Evolutionary conservation across 2,329 filamentous ascomycete species (phyloP).

Genomic region (Cryphonectria carpinicola): DNA sequence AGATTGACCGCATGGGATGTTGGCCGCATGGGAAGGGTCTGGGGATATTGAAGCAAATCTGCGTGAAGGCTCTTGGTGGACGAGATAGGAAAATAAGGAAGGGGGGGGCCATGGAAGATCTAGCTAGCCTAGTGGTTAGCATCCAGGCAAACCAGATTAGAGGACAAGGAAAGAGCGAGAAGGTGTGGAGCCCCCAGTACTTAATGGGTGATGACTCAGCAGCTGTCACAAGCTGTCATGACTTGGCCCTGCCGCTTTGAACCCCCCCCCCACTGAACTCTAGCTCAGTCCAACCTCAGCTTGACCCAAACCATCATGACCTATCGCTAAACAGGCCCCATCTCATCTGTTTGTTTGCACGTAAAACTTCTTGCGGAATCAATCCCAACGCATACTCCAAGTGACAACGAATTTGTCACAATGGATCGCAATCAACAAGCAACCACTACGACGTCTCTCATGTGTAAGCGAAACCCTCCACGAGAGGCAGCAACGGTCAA

Average conservation of each 20-base stretch:
- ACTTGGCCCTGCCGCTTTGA: neutral
- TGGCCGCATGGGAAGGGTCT: neutral
- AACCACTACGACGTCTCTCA: constrained; percentile 29
- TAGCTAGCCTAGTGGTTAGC: neutral
- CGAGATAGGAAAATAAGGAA: neutral
- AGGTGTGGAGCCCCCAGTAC: neutral
- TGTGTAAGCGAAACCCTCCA: constrained; percentile 25
- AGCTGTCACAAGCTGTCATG: neutral
- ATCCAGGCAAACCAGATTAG: neutral
- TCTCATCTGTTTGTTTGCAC: neutral
- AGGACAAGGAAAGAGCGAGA: neutral
- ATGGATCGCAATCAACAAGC: constrained; percentile 32
- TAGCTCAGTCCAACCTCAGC: neutral
- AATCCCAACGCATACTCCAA: neutral
- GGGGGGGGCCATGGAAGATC: neutral
- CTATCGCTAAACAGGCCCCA: neutral
- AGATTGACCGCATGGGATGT: neutral
- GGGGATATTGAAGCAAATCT: neutral
- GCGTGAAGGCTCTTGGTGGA: neutral
- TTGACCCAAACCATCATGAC: neutral
- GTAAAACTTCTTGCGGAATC: neutral
- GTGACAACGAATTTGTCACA: neutral
- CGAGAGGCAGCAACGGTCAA: neutral
- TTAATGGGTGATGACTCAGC: neutral
- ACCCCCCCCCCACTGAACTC: constrained; percentile 13